These are phyloP conservation scores for Colletotrichum viniferum DNA, from an alignment of 2,329 filamentous ascomycete species.

Conservation along the genomic window DNA sequence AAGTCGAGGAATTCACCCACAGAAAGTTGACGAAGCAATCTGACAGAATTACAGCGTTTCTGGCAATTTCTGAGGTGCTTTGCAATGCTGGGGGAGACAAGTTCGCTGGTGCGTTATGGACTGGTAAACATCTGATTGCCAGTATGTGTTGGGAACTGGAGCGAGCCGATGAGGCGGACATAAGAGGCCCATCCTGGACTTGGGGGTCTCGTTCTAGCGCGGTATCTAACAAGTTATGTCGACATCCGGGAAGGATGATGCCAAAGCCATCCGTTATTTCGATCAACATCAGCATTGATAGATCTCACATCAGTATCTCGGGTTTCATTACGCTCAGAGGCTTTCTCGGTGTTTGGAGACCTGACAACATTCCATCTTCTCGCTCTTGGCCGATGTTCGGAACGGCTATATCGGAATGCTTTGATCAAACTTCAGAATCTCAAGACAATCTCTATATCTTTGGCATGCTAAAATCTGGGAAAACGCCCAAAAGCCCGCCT, in stretches of 20 bases:
- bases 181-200: not conserved
- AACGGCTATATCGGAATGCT: too few relatives aligned
- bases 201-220: not conserved
- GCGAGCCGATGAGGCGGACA: not conserved
- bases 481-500: too few relatives aligned
- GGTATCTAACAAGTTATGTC: not conserved
- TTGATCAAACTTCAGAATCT: too few relatives aligned
- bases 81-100: not conserved
- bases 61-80: not conserved
- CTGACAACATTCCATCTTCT: too few relatives aligned
- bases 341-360: too few relatives aligned
- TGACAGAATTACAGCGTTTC: not conserved
- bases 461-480: too few relatives aligned
- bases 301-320: not conserved
- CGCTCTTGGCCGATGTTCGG: too few relatives aligned
- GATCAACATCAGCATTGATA: not conserved
- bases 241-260: not conserved
- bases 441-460: too few relatives aligned
- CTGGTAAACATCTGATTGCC: fast-evolving
- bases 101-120: not conserved
- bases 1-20: not conserved
- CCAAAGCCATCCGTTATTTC: not conserved
- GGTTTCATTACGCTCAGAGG: not conserved
- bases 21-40: not conserved
- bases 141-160: not conserved